Conservation (phyloP, 192 early-diverging fungal species). For the Chytriomyces confervae region DNA sequence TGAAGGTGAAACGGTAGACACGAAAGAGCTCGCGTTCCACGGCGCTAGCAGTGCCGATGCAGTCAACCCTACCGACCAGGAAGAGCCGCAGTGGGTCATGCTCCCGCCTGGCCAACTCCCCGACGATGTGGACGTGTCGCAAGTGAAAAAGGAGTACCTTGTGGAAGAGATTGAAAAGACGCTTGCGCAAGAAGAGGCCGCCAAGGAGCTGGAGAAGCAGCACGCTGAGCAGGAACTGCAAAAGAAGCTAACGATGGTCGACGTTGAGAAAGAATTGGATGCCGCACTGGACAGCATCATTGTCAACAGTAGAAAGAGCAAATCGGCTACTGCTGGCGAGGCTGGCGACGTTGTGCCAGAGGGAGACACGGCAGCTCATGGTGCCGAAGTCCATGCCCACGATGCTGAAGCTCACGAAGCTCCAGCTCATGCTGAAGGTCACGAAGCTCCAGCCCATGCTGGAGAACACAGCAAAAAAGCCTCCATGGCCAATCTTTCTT, state of each 20-base stretch:
- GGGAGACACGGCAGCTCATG: background rate
- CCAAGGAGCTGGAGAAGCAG: conserved; percentile 7
- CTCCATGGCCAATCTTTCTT: background rate
- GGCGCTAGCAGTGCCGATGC: conserved; percentile 23
- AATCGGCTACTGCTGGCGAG: background rate
- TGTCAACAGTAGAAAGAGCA: conserved; percentile 31
- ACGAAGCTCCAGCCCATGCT: background rate
- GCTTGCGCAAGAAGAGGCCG: conserved; percentile 24
- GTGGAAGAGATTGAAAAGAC: conserved; percentile 34
- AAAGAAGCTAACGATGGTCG: background rate
- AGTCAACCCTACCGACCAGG: conserved; percentile 6
- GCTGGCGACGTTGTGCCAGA: background rate
- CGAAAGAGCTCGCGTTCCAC: conserved; percentile 27
- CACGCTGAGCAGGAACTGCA: conserved; percentile 8
- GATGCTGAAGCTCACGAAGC: background rate
- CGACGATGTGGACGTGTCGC: conserved; percentile 11
- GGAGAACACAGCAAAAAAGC: conserved; percentile 13
- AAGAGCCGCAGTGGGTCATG: conserved; percentile 12
- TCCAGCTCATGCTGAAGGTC: background rate
- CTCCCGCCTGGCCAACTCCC: conserved; percentile 31
- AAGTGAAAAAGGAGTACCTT: conserved; percentile 35
- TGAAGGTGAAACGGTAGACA: conserved; percentile 18
- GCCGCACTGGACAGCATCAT: conserved; percentile 27
- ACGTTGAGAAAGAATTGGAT: conserved; percentile 26
- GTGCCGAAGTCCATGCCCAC: background rate